phyloP scores from a whole-genome alignment of 2,329 filamentous ascomycete species.

The Phialemoniopsis sp. region DNA sequence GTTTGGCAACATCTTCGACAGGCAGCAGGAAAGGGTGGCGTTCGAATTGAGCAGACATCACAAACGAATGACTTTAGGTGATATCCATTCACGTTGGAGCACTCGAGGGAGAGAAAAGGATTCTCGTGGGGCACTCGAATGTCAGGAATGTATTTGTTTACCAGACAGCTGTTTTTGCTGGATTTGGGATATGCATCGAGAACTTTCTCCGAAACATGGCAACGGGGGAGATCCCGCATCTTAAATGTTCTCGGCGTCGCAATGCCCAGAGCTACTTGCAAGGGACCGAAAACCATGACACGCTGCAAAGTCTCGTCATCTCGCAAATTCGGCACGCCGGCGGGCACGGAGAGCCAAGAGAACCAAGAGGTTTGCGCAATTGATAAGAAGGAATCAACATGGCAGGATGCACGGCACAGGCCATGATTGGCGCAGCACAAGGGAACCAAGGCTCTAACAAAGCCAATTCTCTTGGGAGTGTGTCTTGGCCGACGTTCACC shows the following conservation, averaged over 20 bases:
- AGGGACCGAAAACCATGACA: background rate
- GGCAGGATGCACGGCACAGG: too few species aligned
- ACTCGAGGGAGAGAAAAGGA: background rate
- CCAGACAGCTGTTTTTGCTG: too few species aligned
- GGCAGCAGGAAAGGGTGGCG: conserved; percentile 59
- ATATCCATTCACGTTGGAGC: conserved; percentile 2
- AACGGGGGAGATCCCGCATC: too few species aligned
- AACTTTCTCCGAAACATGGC: too few species aligned
- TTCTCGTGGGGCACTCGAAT: background rate
- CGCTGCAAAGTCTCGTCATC: background rate
- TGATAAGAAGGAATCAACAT: too few species aligned
- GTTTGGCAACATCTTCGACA: conserved; percentile 56
- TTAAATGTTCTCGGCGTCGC: too few species aligned
- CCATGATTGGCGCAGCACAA: too few species aligned
- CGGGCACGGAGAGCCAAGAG: conserved; percentile 9
- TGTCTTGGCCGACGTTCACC: too few species aligned
- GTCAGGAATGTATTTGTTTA: too few species aligned
- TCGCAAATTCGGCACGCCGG: conserved; percentile 7
- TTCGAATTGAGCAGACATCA: conserved; percentile 42
- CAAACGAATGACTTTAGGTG: conserved; percentile 6
- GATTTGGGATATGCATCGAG: too few species aligned
- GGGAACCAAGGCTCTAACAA: too few species aligned
- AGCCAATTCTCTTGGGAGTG: too few species aligned
- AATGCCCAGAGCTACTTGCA: background rate
- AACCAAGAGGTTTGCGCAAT: conserved; percentile 8